These are phyloP conservation scores for Blastobotrys mokoenaii DNA, from an alignment of 805 yeast species.

Conservation along the genomic window DNA sequence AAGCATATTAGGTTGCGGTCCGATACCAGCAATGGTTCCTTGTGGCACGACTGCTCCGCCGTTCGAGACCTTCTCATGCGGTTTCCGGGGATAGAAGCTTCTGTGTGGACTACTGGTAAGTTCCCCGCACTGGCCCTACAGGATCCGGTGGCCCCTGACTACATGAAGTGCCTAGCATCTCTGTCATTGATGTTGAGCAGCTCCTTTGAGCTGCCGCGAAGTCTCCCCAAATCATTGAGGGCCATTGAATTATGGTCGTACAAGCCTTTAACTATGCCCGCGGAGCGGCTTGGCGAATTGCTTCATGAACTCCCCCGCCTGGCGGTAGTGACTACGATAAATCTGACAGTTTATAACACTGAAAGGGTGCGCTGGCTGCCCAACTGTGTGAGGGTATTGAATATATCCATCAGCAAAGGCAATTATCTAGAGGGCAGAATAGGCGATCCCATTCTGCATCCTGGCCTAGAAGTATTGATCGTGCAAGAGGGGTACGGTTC, in stretches of 20 bases:
- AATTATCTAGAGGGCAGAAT: background rate
- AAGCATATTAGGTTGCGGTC: too few relatives aligned
- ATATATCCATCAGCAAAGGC: background rate
- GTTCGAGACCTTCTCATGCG: too few relatives aligned
- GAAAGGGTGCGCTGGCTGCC: background rate
- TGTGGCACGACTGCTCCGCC: too few relatives aligned
- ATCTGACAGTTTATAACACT: background rate
- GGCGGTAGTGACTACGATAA: background rate
- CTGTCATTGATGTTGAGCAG: too few relatives aligned
- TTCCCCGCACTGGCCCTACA: too few relatives aligned
- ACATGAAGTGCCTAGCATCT: too few relatives aligned
- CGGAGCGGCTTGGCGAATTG: background rate
- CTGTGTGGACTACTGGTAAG: too few relatives aligned
- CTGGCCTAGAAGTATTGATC: background rate
- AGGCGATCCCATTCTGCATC: background rate
- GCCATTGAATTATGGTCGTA: background rate
- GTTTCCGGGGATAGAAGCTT: too few relatives aligned
- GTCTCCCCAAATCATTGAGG: background rate
- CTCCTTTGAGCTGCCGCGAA: background rate
- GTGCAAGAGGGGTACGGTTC: background rate
- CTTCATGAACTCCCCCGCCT: background rate
- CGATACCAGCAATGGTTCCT: too few relatives aligned
- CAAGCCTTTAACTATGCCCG: background rate
- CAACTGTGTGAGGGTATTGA: background rate
- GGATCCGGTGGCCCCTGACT: too few relatives aligned